These are phyloP conservation scores for Ceratocystis albifundus DNA, from an alignment of 2,329 filamentous ascomycete genomes.

Conservation along the genomic window DNA sequence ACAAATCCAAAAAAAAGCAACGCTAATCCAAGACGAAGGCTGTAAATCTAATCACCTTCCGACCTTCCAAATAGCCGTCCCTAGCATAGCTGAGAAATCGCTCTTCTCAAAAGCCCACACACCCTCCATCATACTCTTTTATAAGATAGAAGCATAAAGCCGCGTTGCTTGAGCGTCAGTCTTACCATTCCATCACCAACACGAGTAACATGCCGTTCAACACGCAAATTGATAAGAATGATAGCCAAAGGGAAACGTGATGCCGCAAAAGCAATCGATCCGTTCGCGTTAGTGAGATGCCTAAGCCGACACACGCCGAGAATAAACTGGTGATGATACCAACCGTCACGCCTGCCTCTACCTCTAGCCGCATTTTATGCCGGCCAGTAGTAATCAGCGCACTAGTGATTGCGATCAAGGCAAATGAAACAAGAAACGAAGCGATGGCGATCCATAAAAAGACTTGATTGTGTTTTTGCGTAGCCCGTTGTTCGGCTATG, in stretches of 20 bases:
- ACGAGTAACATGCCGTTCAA: slow-evolving; percentile 37
- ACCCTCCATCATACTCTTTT: neutral
- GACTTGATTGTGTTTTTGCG: slow-evolving; percentile 42
- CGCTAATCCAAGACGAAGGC: neutral
- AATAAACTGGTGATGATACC: slow-evolving; percentile 57
- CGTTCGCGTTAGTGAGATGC: slow-evolving; percentile 44
- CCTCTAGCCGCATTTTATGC: slow-evolving; percentile 56
- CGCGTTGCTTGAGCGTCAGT: neutral
- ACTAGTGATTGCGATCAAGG: slow-evolving; percentile 53
- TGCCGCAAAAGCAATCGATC: slow-evolving; percentile 36
- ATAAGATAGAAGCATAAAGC: neutral
- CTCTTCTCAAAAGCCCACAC: neutral
- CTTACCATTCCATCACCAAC: slow-evolving; percentile 31
- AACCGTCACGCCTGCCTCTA: slow-evolving; percentile 60
- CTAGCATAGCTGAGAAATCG: neutral
- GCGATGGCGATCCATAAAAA: slow-evolving; percentile 44
- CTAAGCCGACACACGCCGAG: slow-evolving; percentile 50
- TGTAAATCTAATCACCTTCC: neutral
- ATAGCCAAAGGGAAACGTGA: slow-evolving; percentile 33
- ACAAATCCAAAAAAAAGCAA: slow-evolving; percentile 6
- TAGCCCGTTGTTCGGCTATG: slow-evolving; percentile 40
- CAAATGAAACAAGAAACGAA: slow-evolving; percentile 47
- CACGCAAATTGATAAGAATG: slow-evolving; percentile 33
- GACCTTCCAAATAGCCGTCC: neutral
- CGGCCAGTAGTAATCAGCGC: slow-evolving; percentile 57